These are phyloP conservation scores for Tinospora cordifolia DNA, from an alignment of 164 flowering plant species.

Conservation along the genomic window DNA sequence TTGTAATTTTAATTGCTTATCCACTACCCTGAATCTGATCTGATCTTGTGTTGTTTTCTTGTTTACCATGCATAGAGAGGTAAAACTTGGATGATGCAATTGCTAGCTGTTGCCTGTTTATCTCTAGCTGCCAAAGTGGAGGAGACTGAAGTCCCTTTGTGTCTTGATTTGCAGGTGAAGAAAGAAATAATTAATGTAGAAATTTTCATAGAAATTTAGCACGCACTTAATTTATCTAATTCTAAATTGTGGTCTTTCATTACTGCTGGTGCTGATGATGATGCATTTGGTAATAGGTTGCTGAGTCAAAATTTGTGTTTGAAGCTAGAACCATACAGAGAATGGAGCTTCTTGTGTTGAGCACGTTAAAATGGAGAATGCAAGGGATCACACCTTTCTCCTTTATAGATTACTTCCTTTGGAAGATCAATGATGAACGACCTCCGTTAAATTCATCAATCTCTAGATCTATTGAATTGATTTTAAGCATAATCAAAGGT, in stretches of 20 bases:
- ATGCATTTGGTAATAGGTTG: conserved; percentile 34
- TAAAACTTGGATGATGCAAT: conserved; percentile 72
- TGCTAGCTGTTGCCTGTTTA: conserved; percentile 69
- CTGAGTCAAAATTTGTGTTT: conserved; percentile 53
- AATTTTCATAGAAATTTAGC: not conserved
- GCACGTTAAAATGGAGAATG: conserved; percentile 80
- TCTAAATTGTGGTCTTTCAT: not conserved
- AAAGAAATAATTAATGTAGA: conserved; percentile 3
- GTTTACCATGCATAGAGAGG: conserved; percentile 41
- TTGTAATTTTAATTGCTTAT: not conserved
- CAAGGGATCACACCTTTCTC: conserved; percentile 71
- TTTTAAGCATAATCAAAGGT: conserved; percentile 45
- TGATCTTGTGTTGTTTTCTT: not conserved
- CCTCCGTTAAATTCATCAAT: conserved; percentile 22
- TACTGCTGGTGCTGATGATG: not conserved
- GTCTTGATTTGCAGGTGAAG: conserved; percentile 71
- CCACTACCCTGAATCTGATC: not conserved
- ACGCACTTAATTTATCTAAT: not conserved
- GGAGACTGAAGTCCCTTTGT: conserved; percentile 61
- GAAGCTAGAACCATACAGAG: conserved; percentile 71
- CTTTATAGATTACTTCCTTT: conserved; percentile 53
- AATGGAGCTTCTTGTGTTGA: conserved; percentile 85
- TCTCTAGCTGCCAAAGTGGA: conserved; percentile 89
- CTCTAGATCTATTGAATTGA: conserved; percentile 35
- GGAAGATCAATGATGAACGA: conserved; percentile 36